Percentiles rank a stretch among this genome's conserved stretches.
Evolutionary conservation across 2,329 filamentous ascomycete genomes (phyloP).

Genomic region (Verticillium longisporum): DNA sequence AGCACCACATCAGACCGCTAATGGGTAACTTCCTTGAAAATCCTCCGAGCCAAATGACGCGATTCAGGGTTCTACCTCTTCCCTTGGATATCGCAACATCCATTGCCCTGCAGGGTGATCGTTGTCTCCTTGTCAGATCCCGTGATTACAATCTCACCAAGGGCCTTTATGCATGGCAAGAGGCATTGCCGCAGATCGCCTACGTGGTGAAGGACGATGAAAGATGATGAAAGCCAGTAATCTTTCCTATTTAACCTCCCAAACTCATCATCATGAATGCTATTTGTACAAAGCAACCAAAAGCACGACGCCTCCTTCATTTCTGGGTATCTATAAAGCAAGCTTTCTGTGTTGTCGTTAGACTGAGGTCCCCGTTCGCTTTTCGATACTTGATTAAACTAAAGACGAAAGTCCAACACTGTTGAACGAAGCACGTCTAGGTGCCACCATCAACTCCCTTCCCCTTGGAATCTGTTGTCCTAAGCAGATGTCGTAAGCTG

Average conservation of each 20-base stretch:
- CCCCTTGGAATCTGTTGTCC: conserved; percentile 21
- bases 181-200: no score
- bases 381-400: neutral
- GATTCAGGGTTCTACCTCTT: no score
- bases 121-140: no score
- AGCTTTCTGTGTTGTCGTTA: neutral
- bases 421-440: neutral
- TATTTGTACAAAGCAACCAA: neutral
- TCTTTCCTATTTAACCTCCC: neutral
- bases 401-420: neutral
- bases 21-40: no score
- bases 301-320: neutral
- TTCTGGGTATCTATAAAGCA: neutral
- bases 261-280: neutral
- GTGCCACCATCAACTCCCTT: conserved; percentile 20
- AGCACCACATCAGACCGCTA: no score
- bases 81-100: no score
- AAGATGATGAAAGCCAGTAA: neutral
- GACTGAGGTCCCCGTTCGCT: neutral
- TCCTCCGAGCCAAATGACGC: no score
- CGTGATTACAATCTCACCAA: no score
- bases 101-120: no score
- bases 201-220: no score
- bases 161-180: no score
- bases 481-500: conserved; percentile 46